Evolutionary conservation across 1,139 yeast genomes (phyloP), one percentile per base, ranked within the genome.

Genomic region (Entelexis paramagnoliae): DNA sequence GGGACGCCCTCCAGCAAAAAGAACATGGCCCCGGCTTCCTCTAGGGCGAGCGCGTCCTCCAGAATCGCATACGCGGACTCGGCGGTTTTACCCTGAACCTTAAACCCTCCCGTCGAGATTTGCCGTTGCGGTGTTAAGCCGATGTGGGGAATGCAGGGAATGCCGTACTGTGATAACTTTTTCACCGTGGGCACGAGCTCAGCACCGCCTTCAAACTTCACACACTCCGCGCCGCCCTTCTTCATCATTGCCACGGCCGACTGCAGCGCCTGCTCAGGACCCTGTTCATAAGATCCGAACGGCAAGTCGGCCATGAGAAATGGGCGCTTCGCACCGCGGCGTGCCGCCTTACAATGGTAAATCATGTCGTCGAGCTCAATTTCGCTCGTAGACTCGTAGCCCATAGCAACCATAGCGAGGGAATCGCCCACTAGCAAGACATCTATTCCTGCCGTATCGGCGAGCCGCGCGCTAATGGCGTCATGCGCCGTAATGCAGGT

Each of bases 91-190:
- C 95, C 97, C 66, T 91, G 98, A 2, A 86, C 81, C 65, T 79
- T 83, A 68, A 83, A 91, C 0, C 98, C 98, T 17, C 96, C 93
- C 20, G 84, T 64, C 0, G 86, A 66, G 58, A 86, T 79, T 58
- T 81, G 81, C 48, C 86, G 75, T 65, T 91, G 98, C 1, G 98
- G 98, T 8, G 95, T 86, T 40, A 91, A 72, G 0, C 98, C 98
- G 33, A 86, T 78, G 66, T 91, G 98, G 2, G 94, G 97, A 72
- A 88, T 76, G 1, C 89, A 89, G 0, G 96, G 95, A 20, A 91
- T 81, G 0, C 97, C 97, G 36, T 82, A 72, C 10, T 72, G 66
- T 0, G 80, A 73, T 28, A 86, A 68, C 53, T 72, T 72, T 49
- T 66, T 60, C 29, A 86, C 75, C 4, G 79, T 74, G 1, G 67